Evolutionary conservation across 257 asterid species (phyloP).

Genomic region (Capsicum chinense): DNA sequence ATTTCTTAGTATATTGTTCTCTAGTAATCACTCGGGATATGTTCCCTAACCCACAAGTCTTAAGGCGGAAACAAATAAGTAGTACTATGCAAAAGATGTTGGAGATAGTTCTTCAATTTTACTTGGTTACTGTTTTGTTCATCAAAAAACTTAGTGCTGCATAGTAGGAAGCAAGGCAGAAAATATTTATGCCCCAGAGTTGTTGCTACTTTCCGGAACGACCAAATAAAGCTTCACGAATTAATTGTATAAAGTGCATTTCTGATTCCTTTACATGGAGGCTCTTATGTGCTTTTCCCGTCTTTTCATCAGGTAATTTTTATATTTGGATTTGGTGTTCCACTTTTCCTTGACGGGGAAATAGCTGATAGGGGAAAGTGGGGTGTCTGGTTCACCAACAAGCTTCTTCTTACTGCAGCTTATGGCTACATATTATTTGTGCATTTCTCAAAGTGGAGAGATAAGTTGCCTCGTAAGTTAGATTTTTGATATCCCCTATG

Average conservation of each 20-base stretch:
- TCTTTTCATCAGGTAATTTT: slow-evolving; percentile 59
- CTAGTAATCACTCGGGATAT: not conserved
- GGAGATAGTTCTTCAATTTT: not conserved
- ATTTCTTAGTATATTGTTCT: slow-evolving; percentile 3
- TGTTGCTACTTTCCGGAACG: not conserved
- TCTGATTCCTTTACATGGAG: not conserved
- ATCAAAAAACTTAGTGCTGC: not conserved
- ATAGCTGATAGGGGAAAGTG: slow-evolving; percentile 72
- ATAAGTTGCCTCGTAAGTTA: slow-evolving; percentile 85
- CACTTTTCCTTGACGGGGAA: slow-evolving; percentile 58
- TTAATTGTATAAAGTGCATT: not conserved
- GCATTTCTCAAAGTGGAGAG: slow-evolving; percentile 96
- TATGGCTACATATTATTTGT: slow-evolving; percentile 83
- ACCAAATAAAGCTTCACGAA: not conserved
- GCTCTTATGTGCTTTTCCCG: not conserved
- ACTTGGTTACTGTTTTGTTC: not conserved
- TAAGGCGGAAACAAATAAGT: not conserved
- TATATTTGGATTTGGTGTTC: slow-evolving; percentile 78
- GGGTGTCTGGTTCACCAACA: slow-evolving; percentile 61
- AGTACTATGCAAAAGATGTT: slow-evolving; percentile 16
- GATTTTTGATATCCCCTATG: not conserved
- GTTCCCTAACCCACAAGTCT: not conserved
- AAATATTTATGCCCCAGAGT: not conserved
- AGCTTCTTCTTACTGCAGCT: slow-evolving; percentile 60
- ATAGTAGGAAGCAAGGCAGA: not conserved